Evolutionary conservation across 129 eudicot genomes (phyloP).

Genomic region (Mikania micrantha): DNA sequence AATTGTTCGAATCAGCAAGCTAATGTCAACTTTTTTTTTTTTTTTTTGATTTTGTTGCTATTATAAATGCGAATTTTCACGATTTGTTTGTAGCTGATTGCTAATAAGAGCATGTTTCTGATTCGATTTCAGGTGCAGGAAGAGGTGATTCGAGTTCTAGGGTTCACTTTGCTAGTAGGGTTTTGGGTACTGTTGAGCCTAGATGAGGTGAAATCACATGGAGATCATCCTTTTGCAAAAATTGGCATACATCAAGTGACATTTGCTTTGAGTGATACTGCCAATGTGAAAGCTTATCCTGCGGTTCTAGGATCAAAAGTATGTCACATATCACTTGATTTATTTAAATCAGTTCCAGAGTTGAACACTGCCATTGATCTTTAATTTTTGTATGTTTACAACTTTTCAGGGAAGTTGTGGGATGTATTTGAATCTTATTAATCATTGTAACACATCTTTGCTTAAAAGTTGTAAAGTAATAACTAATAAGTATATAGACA

Average conservation of each 20-base stretch:
- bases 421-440: background rate
- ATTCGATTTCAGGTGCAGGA: conserved; percentile 19
- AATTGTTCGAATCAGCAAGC: background rate
- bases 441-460: background rate
- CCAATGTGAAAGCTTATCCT: conserved; percentile 69
- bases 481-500: background rate
- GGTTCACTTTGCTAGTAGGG: conserved; percentile 36
- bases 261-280: conserved; percentile 44
- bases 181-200: conserved; percentile 34
- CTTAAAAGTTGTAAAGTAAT: background rate
- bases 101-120: background rate
- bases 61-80: background rate
- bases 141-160: conserved; percentile 31
- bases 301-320: conserved; percentile 63
- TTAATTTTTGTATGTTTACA: background rate
- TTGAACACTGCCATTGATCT: background rate
- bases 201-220: conserved; percentile 50
- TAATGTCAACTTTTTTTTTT: background rate
- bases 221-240: conserved; percentile 59
- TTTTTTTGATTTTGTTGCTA: background rate
- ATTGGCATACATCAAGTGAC: conserved; percentile 62
- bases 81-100: background rate
- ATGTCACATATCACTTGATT: conserved; percentile 4
- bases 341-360: background rate
- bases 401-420: background rate